phyloP scores from a whole-genome alignment of 805 yeast genomes.

The baker's yeast (Saccharomyces cerevisiae) region DNA sequence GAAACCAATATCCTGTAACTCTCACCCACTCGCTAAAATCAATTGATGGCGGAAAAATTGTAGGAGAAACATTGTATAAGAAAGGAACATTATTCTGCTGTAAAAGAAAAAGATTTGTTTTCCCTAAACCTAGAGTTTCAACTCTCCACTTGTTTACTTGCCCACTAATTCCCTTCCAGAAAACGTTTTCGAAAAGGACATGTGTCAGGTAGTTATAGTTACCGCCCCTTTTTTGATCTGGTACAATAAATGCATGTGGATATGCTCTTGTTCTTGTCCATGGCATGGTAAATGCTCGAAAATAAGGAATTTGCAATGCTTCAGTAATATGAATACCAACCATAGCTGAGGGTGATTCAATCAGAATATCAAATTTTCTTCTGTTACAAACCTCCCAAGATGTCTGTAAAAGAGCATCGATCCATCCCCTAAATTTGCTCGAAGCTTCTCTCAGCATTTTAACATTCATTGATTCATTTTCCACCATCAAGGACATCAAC shows the following conservation, averaged over 20 bases:
- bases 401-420: slow-evolving; percentile 56
- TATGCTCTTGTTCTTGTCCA: slow-evolving; percentile 95
- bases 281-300: slow-evolving; percentile 96
- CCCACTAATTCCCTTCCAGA: slow-evolving; percentile 86
- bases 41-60: slow-evolving; percentile 83
- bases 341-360: slow-evolving; percentile 96
- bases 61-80: slow-evolving; percentile 79
- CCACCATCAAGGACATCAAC: slow-evolving; percentile 85
- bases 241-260: slow-evolving; percentile 93
- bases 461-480: slow-evolving; percentile 80
- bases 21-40: slow-evolving; percentile 94
- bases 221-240: slow-evolving; percentile 89
- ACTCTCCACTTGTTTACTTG: slow-evolving; percentile 87
- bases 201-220: slow-evolving; percentile 88
- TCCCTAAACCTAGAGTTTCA: slow-evolving; percentile 51
- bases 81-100: slow-evolving; percentile 81
- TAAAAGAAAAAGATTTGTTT: slow-evolving; percentile 60
- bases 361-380: slow-evolving; percentile 55
- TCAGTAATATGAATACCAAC: slow-evolving; percentile 94
- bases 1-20: slow-evolving; percentile 93
- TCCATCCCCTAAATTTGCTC: slow-evolving; percentile 73
- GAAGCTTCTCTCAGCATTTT: slow-evolving; percentile 79
- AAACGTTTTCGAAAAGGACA: slow-evolving; percentile 83
- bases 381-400: slow-evolving; percentile 84
- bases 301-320: slow-evolving; percentile 80